A percentile compares a stretch with the other conserved stretches of the same genome.
phyloP scores from a whole-genome alignment of 78 protist genomes.

The Dictyostelium brefeldianum region DNA sequence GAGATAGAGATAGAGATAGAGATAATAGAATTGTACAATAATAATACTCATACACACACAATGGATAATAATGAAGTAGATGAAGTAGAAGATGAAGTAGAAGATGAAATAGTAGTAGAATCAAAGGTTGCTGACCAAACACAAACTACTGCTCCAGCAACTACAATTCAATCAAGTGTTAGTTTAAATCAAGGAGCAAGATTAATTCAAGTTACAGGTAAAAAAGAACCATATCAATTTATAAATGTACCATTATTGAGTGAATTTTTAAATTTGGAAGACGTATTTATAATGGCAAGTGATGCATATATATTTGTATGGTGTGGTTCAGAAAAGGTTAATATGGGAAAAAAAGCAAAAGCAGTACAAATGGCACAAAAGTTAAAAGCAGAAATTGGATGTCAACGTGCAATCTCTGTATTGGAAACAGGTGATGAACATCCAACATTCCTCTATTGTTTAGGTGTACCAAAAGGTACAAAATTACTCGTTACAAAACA shows the following conservation, averaged over 20 bases:
- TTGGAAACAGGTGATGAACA: conserved; percentile 77
- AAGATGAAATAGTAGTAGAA: neutral
- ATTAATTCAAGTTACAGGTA: conserved; percentile 70
- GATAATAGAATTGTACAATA: neutral
- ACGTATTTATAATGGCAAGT: conserved; percentile 70
- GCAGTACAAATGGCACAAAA: conserved; percentile 81
- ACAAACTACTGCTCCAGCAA: neutral
- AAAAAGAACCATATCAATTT: conserved; percentile 50
- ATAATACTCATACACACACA: neutral
- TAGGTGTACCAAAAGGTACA: conserved; percentile 69
- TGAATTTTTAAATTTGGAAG: conserved; percentile 44
- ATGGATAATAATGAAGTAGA: neutral
- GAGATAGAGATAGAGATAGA: neutral
- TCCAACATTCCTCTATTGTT: conserved; percentile 59
- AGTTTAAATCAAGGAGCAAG: conserved; percentile 40
- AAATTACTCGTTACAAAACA: conserved; percentile 43
- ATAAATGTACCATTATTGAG: conserved; percentile 47
- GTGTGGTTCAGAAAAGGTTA: conserved; percentile 7
- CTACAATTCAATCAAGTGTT: conserved; percentile 44
- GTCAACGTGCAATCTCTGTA: conserved; percentile 69
- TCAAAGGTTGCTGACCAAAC: neutral
- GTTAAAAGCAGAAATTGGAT: conserved; percentile 73
- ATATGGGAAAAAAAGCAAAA: conserved; percentile 49
- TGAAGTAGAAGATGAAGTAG: neutral
- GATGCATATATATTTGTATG: conserved; percentile 75